Conservation (phyloP, 1,139 yeast genomes). For the Candida smagusa region DNA sequence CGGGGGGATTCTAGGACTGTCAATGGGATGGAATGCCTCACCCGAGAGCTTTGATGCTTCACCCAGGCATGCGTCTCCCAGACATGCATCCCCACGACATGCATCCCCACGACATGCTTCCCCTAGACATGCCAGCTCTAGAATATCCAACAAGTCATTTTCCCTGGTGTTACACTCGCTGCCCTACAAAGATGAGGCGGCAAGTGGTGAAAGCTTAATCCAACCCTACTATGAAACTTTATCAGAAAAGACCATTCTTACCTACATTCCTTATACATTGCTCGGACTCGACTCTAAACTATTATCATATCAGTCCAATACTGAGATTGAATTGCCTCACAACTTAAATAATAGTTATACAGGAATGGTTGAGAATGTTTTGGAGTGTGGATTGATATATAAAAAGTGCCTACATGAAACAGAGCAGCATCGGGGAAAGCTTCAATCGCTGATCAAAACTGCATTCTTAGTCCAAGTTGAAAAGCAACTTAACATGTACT, state of each 20-base stretch:
- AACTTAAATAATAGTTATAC: conserved; percentile 56
- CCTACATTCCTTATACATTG: conserved; percentile 62
- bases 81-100: background rate
- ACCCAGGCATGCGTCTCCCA: conserved; percentile 3
- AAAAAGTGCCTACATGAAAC: conserved; percentile 37
- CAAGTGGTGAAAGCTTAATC: conserved; percentile 15
- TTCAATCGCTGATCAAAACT: conserved; percentile 55
- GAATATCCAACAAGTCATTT: conserved; percentile 4
- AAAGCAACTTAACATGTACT: conserved; percentile 51
- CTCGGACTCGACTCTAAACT: conserved; percentile 70
- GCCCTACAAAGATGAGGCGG: conserved; percentile 6
- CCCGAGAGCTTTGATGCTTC: conserved; percentile 5
- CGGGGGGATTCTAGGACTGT: background rate
- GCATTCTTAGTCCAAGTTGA: conserved; percentile 62
- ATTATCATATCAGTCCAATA: conserved; percentile 42
- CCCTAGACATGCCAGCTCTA: conserved; percentile 3
- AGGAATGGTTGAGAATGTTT: conserved; percentile 52
- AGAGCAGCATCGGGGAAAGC: conserved; percentile 24
- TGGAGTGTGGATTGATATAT: conserved; percentile 75
- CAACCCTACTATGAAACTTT: conserved; percentile 34
- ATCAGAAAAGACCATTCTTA: conserved; percentile 50
- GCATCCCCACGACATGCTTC: background rate
- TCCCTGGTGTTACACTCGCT: conserved; percentile 5
- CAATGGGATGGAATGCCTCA: background rate
- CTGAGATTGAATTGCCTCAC: conserved; percentile 45